Evolutionary conservation across 208 protist species (phyloP).

Genomic region (Kentomonas sorsogonicus): DNA sequence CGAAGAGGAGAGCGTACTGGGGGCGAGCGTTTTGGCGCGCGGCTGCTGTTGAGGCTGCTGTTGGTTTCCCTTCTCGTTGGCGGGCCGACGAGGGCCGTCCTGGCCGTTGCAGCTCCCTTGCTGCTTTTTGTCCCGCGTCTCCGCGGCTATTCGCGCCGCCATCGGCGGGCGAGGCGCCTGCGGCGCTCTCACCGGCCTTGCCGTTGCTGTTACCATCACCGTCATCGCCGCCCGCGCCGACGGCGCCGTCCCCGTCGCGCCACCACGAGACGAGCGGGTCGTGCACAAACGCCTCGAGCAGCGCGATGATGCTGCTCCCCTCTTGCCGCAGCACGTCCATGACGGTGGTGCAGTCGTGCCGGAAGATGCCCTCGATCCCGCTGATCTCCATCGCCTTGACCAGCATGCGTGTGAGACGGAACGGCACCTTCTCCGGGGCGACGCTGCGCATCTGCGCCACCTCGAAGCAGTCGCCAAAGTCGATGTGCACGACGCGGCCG

Average conservation of each 20-base stretch:
- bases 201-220: neutral
- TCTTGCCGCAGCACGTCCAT: conserved; percentile 98
- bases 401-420: conserved; percentile 99
- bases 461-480: conserved; percentile 99
- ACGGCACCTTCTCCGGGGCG: conserved; percentile 99
- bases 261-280: conserved; percentile 99
- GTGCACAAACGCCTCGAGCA: conserved; percentile 99
- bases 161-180: conserved; percentile 6
- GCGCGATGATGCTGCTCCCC: conserved; percentile 97
- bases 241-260: conserved; percentile 48
- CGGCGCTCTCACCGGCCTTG: conserved; percentile 1
- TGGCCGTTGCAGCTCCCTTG: too few species aligned
- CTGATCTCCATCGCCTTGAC: conserved; percentile 99
- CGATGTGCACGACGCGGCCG: conserved; percentile 99
- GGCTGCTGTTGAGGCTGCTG: too few species aligned
- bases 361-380: conserved; percentile 99
- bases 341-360: conserved; percentile 95
- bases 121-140: too few species aligned
- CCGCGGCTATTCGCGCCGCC: neutral
- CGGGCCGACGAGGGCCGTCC: too few species aligned
- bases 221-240: neutral
- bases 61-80: too few species aligned
- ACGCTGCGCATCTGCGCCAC: conserved; percentile 96
- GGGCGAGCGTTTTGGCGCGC: conserved; percentile 18
- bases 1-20: conserved; percentile 20